phyloP scores from a whole-genome alignment of 345 rosid species.

The Trapa bicornis region DNA sequence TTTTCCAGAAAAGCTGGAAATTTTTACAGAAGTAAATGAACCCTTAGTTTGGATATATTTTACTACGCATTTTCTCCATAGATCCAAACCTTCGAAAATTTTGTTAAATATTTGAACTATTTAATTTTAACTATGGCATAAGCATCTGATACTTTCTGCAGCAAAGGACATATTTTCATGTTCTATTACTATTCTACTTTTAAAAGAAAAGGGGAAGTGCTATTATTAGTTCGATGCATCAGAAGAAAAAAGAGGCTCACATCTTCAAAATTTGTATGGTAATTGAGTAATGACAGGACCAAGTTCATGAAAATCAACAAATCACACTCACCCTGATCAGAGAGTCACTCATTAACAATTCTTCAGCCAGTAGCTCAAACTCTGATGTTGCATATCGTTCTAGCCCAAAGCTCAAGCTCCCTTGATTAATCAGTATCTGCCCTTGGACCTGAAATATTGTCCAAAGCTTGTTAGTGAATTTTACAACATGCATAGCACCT shows the following conservation, averaged over 20 bases:
- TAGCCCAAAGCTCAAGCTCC: constrained; percentile 85
- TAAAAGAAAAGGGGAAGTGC: too few relatives aligned
- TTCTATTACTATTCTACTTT: background rate
- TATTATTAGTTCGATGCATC: background rate
- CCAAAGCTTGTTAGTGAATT: background rate
- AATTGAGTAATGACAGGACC: background rate
- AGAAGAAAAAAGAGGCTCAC: background rate
- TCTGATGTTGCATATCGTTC: constrained; percentile 85
- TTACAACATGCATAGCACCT: background rate
- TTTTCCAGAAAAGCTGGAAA: too few relatives aligned
- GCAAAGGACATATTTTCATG: background rate
- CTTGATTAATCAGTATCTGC: constrained; percentile 61
- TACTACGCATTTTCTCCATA: background rate
- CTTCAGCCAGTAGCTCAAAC: constrained; percentile 94
- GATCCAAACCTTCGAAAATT: background rate
- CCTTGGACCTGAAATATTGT: constrained; percentile 66
- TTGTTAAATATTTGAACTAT: background rate
- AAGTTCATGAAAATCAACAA: background rate
- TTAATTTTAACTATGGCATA: background rate
- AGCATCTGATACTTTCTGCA: background rate
- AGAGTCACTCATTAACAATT: constrained; percentile 93
- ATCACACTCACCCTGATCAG: constrained; percentile 44
- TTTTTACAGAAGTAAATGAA: too few relatives aligned
- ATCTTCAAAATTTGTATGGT: background rate
- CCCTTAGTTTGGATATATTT: background rate